Conservation (phyloP, 169 alveolate genomes). For the Nephromyces sp. region DNA sequence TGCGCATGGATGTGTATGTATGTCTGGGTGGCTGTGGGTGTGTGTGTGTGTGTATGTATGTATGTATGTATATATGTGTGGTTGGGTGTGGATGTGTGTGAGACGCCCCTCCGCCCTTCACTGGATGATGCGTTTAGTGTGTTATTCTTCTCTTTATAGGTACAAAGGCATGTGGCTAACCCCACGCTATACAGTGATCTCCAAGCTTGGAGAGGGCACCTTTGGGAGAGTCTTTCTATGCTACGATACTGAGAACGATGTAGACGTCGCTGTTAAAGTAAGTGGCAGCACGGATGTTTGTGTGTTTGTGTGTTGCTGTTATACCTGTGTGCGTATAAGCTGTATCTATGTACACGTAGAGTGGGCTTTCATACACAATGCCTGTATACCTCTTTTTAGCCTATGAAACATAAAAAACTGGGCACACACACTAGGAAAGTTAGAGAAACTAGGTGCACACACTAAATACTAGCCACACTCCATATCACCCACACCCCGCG, state of each 20-base stretch:
- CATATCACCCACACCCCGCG: not conserved
- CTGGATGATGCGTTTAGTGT: no score
- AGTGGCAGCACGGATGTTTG: no score
- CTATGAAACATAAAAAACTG: not conserved
- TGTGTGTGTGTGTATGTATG: no score
- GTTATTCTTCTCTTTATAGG: conserved; percentile 4
- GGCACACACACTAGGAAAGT: not conserved
- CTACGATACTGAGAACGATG: conserved; percentile 58
- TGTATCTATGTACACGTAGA: not conserved
- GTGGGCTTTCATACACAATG: not conserved
- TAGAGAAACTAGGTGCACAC: not conserved
- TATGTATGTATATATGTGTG: no score
- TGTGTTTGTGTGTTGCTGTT: not conserved
- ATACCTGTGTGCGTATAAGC: not conserved
- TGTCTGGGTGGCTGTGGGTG: no score
- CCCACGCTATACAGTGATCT: conserved; percentile 64
- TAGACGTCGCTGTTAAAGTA: conserved; percentile 79
- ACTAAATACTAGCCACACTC: not conserved
- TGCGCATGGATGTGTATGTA: no score
- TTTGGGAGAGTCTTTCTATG: conserved; percentile 92
- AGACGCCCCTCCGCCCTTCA: no score
- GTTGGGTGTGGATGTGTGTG: no score
- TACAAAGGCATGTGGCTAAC: conserved; percentile 39
- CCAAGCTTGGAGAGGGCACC: conserved; percentile 91
- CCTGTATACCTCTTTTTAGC: not conserved